A percentile compares a stretch with the other conserved stretches of the same genome.
phyloP scores from a whole-genome alignment of 306 rosid genomes.

The Crotalaria pallida region DNA sequence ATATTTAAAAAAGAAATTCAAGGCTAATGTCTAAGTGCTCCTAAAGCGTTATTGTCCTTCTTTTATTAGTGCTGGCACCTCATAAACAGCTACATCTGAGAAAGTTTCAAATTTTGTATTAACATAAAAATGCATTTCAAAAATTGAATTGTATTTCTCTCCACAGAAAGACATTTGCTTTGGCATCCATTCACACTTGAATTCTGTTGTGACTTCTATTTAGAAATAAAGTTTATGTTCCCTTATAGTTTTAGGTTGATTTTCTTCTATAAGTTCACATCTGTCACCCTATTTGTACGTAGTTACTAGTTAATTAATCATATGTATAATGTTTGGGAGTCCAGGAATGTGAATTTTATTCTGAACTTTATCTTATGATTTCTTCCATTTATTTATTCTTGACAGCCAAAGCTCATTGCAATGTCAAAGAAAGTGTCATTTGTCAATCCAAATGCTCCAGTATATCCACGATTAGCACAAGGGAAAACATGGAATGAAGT shows the following conservation, averaged over 20 bases:
- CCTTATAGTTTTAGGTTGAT: not conserved
- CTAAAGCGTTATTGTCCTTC: not conserved
- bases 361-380: constrained; percentile 7
- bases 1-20: not conserved
- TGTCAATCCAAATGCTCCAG: constrained; percentile 79
- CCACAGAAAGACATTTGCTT: not conserved
- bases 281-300: not conserved
- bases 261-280: not conserved
- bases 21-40: not conserved
- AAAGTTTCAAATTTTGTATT: not conserved
- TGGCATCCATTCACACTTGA: not conserved
- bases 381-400: constrained; percentile 9
- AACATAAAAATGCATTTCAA: not conserved
- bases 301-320: not conserved
- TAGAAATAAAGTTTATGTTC: not conserved
- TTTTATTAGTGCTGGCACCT: not conserved
- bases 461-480: constrained; percentile 90
- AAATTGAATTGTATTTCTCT: not conserved
- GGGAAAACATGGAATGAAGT: constrained; percentile 91
- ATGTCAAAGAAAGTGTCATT: constrained; percentile 60
- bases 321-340: not conserved
- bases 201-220: not conserved
- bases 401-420: constrained; percentile 79
- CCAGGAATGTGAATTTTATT: not conserved
- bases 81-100: not conserved